Base-by-base conservation (phyloP, 2,329 filamentous ascomycete species). In the Claviceps monticola region DNA sequence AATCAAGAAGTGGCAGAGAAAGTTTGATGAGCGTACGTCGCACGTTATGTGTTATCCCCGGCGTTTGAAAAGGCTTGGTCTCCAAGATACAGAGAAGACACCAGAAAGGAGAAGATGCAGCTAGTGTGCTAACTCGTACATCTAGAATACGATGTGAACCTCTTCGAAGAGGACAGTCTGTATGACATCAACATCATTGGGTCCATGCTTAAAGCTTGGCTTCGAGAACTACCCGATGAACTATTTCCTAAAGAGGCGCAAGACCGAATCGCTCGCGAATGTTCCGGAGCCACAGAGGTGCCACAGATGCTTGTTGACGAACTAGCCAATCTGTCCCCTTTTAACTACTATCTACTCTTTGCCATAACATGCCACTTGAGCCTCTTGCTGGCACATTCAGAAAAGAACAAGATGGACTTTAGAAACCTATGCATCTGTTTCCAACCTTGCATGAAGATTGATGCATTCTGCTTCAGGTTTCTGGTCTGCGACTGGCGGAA, bases 361-460 rank as follows among this genome's bases (percentile, higher is more conserved):
- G 91, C 91, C 60, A 95, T 96, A 60, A 97, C 91, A 37, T 96
- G 91, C 68, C 91, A 97, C 62, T 82, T 97, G 48, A 95, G 89
- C 60, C 78, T 96, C 26, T 77, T 97, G 9, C 82, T 95, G 59
- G 89, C 88, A 1, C 91, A 95, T 66, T 86, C 89, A 23, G 88
- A 94, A 57, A 90, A 91, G 73, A 97, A 96, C 77, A 95, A 95
- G 72, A 97, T 97, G 91, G 88, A 95, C 64, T 95, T 91, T 64
- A 83, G 88, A 63, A 96, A 96, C 58, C 74, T 97, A 23, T 95
- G 89, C 70, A 95, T 96, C 60, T 97, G 91, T 71, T 96, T 96
- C 68, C 89, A 95, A 67, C 91, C 91, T 3, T 95, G 89, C 67
- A 88, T 97, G 79, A 95, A 91, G 69, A 93, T 97, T 54, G 91